Conservation (phyloP, 768 basidiomycete species). For the Cantharellus cinnabarinus region DNA sequence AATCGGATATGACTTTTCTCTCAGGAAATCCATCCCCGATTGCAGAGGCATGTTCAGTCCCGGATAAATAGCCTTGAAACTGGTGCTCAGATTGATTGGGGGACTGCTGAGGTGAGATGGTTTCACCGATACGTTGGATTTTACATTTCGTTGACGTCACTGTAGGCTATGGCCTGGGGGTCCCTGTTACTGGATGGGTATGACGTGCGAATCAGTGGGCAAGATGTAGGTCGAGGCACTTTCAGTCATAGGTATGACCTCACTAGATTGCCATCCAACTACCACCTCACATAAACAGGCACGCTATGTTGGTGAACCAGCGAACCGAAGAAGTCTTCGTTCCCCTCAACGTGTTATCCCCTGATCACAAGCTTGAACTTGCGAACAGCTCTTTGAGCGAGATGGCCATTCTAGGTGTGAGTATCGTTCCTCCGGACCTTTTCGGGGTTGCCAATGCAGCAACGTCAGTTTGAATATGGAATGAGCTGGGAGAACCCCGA, state of each 20-base stretch:
- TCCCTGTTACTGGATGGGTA: conserved; percentile 63
- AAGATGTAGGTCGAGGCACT: conserved; percentile 81
- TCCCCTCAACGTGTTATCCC: conserved; percentile 53
- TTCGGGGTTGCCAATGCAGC: not conserved
- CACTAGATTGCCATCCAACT: not conserved
- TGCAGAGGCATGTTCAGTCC: conserved; percentile 61
- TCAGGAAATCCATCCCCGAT: conserved; percentile 59
- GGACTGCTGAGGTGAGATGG: conserved; percentile 55
- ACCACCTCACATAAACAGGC: conserved; percentile 19
- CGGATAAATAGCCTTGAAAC: conserved; percentile 47
- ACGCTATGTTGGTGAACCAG: conserved; percentile 87
- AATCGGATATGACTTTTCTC: not conserved
- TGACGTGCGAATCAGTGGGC: conserved; percentile 78
- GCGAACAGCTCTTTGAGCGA: conserved; percentile 87
- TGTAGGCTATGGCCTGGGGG: conserved; percentile 70
- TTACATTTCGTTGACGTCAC: not conserved
- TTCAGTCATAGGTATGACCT: conserved; percentile 49
- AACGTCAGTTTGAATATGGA: conserved; percentile 67
- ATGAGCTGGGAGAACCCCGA: conserved; percentile 74
- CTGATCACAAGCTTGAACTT: conserved; percentile 52
- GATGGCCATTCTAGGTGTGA: conserved; percentile 68
- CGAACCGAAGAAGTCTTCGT: conserved; percentile 58
- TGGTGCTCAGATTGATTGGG: conserved; percentile 67
- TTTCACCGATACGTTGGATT: not conserved
- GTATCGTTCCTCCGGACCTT: conserved; percentile 10